Base-by-base conservation (phyloP, 2,329 filamentous ascomycete genomes). In the Penicillium decumbens region DNA sequence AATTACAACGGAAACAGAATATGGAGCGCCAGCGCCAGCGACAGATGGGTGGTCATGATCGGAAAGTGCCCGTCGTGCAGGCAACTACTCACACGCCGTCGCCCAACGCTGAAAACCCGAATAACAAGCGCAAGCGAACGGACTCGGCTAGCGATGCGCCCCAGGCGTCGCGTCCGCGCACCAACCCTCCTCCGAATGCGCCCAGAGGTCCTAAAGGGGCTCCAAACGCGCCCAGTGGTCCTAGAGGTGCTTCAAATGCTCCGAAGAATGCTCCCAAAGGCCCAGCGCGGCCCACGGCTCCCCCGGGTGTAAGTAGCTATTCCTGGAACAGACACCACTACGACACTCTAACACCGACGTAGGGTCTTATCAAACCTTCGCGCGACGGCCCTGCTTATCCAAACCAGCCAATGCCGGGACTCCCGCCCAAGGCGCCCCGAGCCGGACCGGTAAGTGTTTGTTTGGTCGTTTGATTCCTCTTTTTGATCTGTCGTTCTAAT, bases 11-110 rank as follows among this genome's bases (percentile, higher is more conserved):
- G 42, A 69, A 71, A 40, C 62, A 63, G 27, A 66, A 62, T 35
- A 47, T 63, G 1, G 71, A 75, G 44, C 65, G 65, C 35, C 70
- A 71, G 48, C 69, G 68, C 18, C 61, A 68, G 40, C 69, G 62
- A 41, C 72, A 77, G 43, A 62, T 75, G 38, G 72, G 71, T 30
- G 69, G 68, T 6, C 74, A 77, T 57, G 70, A 73, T 53, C 72
- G 69, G 5, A 71, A 71, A 45, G 69, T 77, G 12, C 75, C 75
- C 4, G 49, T 60, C 13, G 63, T 73, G 43, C 65, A 69, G 42
- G 62, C 66, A 5, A 59, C 66, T 5, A 59, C 52, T 15, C 59
- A 54, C 30, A 46, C 53, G 2, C 44, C 61, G n/a, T 10, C 49
- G 27, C 52, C 54, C n/a, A 4, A 42, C 41, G 45, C 50, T 23